A percentile compares a stretch with the other conserved stretches of the same genome.
Conservation (phyloP, 2,329 filamentous ascomycete species). For the Remersonia thermophila region DNA sequence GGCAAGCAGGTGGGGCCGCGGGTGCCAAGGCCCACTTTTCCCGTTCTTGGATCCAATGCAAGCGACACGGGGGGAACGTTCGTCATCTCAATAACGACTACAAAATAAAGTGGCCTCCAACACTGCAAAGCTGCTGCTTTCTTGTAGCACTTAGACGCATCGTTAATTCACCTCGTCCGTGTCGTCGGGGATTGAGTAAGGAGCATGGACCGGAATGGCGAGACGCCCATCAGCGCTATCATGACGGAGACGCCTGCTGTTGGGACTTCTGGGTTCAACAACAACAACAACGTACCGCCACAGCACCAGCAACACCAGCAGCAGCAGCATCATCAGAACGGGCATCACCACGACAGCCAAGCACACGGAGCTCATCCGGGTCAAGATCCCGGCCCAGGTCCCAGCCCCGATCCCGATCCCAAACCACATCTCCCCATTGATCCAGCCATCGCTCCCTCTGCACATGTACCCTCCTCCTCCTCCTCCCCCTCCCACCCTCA, state of each 20-base stretch:
- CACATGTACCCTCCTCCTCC: neutral
- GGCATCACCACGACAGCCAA: too few relatives aligned
- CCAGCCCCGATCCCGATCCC: too few relatives aligned
- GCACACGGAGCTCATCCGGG: too few relatives aligned
- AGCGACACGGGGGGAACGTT: too few relatives aligned
- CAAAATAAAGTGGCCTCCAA: slow-evolving; percentile 14
- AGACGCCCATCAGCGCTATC: neutral
- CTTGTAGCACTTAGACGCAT: slow-evolving; percentile 11
- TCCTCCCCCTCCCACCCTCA: neutral
- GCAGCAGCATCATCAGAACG: too few relatives aligned
- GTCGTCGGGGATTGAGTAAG: neutral
- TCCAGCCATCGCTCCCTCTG: neutral
- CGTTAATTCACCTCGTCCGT: neutral
- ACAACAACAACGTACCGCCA: neutral
- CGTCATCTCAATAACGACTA: slow-evolving; percentile 6
- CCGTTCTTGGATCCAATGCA: too few relatives aligned
- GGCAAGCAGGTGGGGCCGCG: too few relatives aligned
- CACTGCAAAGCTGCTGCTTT: slow-evolving; percentile 10
- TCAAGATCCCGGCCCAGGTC: too few relatives aligned
- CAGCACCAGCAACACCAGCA: neutral
- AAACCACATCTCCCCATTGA: neutral
- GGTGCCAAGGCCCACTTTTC: too few relatives aligned
- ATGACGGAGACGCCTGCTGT: neutral
- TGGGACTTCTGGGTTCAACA: neutral
- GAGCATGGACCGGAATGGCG: neutral